These are phyloP conservation scores for Chlorella sp. DNA, from an alignment of 139 green algal genomes.

Conservation along the genomic window DNA sequence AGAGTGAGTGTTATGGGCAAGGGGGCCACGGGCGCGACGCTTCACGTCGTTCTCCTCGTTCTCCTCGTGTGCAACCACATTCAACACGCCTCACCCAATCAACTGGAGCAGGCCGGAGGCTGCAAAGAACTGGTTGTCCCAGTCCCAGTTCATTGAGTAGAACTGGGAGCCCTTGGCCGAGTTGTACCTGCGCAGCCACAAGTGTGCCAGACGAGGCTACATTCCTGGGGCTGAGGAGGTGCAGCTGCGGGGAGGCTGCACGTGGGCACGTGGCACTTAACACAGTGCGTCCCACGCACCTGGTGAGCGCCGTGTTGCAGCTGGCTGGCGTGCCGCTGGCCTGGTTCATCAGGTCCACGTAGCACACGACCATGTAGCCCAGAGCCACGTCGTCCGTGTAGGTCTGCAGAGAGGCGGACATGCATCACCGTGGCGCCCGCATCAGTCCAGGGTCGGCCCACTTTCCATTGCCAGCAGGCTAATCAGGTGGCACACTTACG, in stretches of 20 bases:
- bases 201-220: background rate
- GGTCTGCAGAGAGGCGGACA: background rate
- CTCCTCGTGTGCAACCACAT: no score
- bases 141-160: background rate
- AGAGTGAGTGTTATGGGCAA: no score
- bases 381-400: background rate
- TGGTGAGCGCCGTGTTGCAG: background rate
- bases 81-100: background rate
- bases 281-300: background rate
- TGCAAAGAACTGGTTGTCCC: background rate
- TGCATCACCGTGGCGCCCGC: background rate
- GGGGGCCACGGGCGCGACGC: no score
- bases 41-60: no score
- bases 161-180: background rate
- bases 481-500: background rate
- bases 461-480: background rate
- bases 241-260: background rate
- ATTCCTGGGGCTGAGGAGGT: background rate
- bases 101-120: background rate
- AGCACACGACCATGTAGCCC: background rate
- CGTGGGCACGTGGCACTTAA: background rate
- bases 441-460: background rate
- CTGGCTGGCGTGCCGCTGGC: background rate
- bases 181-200: background rate
- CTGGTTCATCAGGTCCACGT: background rate